Percentiles rank a stretch among this genome's conserved stretches.
These are phyloP conservation scores for Yamadazyma atmosphaerica DNA, from an alignment of 1,139 yeast species.

Conservation along the genomic window DNA sequence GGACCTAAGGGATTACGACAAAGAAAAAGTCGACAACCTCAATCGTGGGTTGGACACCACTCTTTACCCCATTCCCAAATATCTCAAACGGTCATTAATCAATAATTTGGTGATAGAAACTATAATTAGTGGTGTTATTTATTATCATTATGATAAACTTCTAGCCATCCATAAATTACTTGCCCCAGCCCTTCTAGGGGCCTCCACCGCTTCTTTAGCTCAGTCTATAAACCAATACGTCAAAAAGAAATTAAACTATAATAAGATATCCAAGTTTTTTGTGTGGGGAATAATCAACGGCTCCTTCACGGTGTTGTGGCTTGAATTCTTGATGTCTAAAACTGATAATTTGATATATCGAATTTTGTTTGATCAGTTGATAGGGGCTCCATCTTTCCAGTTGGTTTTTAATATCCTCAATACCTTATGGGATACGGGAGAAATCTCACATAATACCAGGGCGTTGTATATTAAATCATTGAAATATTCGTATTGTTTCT, in stretches of 20 bases:
- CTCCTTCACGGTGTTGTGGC: conserved; percentile 56
- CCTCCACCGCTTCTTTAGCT: conserved; percentile 55
- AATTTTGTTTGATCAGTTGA: conserved; percentile 50
- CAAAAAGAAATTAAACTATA: conserved; percentile 39
- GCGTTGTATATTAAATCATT: conserved; percentile 46
- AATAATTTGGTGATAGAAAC: conserved; percentile 26
- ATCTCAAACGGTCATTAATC: conserved; percentile 15
- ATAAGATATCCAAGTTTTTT: conserved; percentile 48
- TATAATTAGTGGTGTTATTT: conserved; percentile 22
- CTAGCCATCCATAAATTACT: conserved; percentile 23
- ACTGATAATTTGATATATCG: conserved; percentile 37
- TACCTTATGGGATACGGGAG: conserved; percentile 58
- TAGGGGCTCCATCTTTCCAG: conserved; percentile 60
- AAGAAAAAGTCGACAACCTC: conserved; percentile 12
- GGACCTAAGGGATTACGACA: conserved; percentile 9
- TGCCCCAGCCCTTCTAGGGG: conserved; percentile 48
- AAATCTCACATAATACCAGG: conserved; percentile 26
- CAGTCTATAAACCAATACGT: conserved; percentile 55
- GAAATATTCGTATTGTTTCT: conserved; percentile 53
- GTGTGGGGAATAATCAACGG: conserved; percentile 69
- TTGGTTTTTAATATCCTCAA: conserved; percentile 48
- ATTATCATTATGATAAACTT: conserved; percentile 28
- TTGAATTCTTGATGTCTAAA: conserved; percentile 42
- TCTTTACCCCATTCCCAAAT: conserved; percentile 22
- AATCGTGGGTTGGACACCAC: conserved; percentile 17